phyloP scores from a whole-genome alignment of 2,329 filamentous ascomycete species.

The Pseudogymnoascus sp. region DNA sequence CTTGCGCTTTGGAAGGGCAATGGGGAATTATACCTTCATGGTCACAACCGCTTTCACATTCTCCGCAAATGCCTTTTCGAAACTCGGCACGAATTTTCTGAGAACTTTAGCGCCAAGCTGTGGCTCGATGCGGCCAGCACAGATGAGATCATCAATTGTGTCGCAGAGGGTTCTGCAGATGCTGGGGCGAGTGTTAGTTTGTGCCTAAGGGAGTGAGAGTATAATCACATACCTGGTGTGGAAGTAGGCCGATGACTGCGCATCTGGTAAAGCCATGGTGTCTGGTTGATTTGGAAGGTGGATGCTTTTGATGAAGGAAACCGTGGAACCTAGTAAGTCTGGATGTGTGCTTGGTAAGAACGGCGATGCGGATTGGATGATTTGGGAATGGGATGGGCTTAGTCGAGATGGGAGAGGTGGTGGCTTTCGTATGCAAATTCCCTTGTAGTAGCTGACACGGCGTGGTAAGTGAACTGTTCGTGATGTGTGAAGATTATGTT shows the following conservation, averaged over 20 bases:
- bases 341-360: neutral
- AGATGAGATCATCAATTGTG: conserved; percentile 16
- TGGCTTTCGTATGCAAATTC: neutral
- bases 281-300: neutral
- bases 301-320: neutral
- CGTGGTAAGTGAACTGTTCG: neutral
- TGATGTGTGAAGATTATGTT: neutral
- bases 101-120: conserved; percentile 12
- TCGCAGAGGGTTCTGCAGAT: conserved; percentile 12
- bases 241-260: neutral
- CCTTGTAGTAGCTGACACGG: neutral
- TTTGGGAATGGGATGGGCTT: neutral
- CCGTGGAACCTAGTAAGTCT: neutral
- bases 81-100: neutral
- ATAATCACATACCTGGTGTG: neutral
- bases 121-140: conserved; percentile 16
- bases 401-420: neutral
- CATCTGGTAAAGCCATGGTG: neutral
- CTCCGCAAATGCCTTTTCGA: neutral
- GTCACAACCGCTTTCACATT: neutral
- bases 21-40: neutral
- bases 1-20: neutral
- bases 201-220: neutral
- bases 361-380: neutral
- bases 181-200: conserved; percentile 10